phyloP scores from a whole-genome alignment of 441 rosid genomes.

The Populus tomentosa region DNA sequence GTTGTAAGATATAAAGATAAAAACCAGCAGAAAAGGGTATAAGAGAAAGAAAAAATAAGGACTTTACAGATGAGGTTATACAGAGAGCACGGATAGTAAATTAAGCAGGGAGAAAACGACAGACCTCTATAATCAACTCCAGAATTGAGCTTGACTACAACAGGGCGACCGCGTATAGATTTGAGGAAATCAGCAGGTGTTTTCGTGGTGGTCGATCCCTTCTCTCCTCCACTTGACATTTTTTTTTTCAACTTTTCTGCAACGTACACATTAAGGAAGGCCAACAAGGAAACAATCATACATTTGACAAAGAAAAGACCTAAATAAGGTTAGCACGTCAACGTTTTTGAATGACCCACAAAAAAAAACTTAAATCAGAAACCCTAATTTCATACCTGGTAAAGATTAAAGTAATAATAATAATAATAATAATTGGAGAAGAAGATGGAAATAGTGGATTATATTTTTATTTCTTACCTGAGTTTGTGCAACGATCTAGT shows the following conservation, averaged over 20 bases:
- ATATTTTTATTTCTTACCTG: no score
- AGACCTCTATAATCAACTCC: constrained; percentile 95
- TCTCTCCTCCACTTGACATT: constrained; percentile 72
- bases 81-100: not conserved
- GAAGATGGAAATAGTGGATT: no score
- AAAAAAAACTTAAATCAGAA: no score
- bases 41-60: not conserved
- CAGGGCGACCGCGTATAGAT: constrained; percentile 88
- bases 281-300: not conserved
- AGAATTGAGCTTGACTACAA: constrained; percentile 89
- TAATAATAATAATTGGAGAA: no score
- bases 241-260: not conserved
- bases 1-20: not conserved
- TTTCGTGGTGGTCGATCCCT: constrained; percentile 62
- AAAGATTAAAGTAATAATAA: no score
- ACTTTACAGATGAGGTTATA: not conserved
- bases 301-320: not conserved
- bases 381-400: no score
- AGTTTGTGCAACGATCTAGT: no score
- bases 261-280: not conserved
- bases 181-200: constrained; percentile 96
- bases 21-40: not conserved
- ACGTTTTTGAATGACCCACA: no score
- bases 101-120: constrained; percentile 1
- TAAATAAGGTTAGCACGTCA: no score